Evolutionary conservation across 345 rosid species (phyloP), one percentile per base, ranked within the genome.

Genomic region (Lumnitzera racemosa): DNA sequence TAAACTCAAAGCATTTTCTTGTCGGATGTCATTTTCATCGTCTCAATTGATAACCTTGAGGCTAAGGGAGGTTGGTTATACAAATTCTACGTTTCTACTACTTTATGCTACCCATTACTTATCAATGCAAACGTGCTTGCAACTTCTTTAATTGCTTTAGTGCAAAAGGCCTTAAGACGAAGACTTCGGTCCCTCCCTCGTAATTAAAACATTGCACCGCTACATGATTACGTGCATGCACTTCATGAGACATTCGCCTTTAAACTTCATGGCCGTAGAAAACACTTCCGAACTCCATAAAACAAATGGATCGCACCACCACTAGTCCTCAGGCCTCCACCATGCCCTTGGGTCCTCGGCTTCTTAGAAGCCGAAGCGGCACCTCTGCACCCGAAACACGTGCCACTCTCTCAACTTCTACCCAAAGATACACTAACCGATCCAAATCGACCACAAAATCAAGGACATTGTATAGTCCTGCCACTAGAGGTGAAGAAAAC

Each of bases 301-400:
- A 43, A 3, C 51, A 11, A 11, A 59, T 49, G 41, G 36, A 24
- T 49, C n/a, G 53, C 43, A 50, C 31, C 54, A 15, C 17, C 24
- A n/a, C 55, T 50, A 14, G 43, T 29, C 14, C 25, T 15, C 48
- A 51, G 24, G 16, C 13, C 43, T 27, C 24, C 17, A 24, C 13
- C 13, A 25, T 1, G 55, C 55, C 48, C 5, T 72, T 2, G 61
- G 70, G 4, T 47, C 70, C 2, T 63, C 65, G 73, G 49, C 76
- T 80, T 2, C 23, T 62, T 29, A 79, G 85, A 11, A 74, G 87
- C 74, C 54, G 76, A 49, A 84, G 90, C 56, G 78, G 76, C 54
- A 57, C 72, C 50, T 60, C 71, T 0, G 13, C 58, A 11, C 61
- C 50, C 1, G 72, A 74, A 70, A 67, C 63, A 48, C 51, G n/a